phyloP scores from a whole-genome alignment of 495 filamentous ascomycete species.

The Apiosordaria backusii region DNA sequence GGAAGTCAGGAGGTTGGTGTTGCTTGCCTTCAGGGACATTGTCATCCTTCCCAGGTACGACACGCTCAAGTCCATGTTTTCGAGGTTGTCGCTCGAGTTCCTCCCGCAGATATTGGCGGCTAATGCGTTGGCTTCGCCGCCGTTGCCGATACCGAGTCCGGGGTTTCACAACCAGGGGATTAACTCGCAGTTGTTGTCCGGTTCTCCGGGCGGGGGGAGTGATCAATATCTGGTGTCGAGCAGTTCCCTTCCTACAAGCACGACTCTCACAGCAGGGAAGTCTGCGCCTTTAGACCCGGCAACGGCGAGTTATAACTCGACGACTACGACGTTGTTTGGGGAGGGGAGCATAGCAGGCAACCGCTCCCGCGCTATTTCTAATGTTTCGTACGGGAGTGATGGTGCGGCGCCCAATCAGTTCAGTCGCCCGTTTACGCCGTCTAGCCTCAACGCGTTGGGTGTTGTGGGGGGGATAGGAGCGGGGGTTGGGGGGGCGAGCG shows the following conservation, averaged over 20 bases:
- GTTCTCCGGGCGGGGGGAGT: slow-evolving; percentile 35
- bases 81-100: slow-evolving; percentile 79
- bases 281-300: slow-evolving; percentile 63
- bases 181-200: slow-evolving; percentile 25
- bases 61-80: slow-evolving; percentile 83
- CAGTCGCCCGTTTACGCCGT: slow-evolving; percentile 51
- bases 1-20: slow-evolving; percentile 82
- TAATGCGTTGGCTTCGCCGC: slow-evolving; percentile 42
- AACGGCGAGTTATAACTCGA: slow-evolving; percentile 68
- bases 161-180: slow-evolving; percentile 21
- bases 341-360: slow-evolving; percentile 50
- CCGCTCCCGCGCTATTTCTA: slow-evolving; percentile 74
- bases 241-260: slow-evolving; percentile 12
- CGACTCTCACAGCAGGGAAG: slow-evolving; percentile 45
- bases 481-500: background rate
- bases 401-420: slow-evolving; percentile 31
- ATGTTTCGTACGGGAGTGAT: slow-evolving; percentile 68
- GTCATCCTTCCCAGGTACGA: slow-evolving; percentile 85
- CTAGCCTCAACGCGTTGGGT: slow-evolving; percentile 41
- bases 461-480: background rate
- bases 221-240: slow-evolving; percentile 25
- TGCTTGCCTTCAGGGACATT: slow-evolving; percentile 85
- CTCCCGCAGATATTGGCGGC: slow-evolving; percentile 59
- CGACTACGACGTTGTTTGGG: slow-evolving; percentile 69
- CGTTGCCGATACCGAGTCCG: slow-evolving; percentile 38